A percentile compares a stretch with the other conserved stretches of the same genome.
phyloP scores from a whole-genome alignment of 2,329 filamentous ascomycete species.

The Hypoxylon sp. region DNA sequence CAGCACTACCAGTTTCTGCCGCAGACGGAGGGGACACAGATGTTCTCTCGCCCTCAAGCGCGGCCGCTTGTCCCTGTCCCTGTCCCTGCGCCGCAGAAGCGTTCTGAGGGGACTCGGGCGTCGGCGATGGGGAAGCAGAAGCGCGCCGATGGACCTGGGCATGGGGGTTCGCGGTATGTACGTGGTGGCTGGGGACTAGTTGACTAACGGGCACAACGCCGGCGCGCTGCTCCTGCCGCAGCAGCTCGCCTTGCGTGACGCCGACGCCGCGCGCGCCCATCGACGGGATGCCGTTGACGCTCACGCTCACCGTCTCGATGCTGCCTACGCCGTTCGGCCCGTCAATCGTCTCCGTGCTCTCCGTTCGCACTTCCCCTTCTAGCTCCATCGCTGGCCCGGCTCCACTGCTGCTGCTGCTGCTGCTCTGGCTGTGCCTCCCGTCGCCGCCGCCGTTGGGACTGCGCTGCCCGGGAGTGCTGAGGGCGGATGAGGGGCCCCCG shows the following conservation, averaged over 20 bases:
- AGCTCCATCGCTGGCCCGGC: slow-evolving; percentile 56
- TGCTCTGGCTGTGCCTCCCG: slow-evolving; percentile 50
- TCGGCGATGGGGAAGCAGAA: slow-evolving; percentile 33
- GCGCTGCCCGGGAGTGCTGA: slow-evolving; percentile 25
- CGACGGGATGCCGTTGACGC: slow-evolving; percentile 77
- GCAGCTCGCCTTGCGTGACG: slow-evolving; percentile 85
- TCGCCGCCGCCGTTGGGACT: slow-evolving; percentile 23
- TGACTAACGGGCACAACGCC: slow-evolving; percentile 81
- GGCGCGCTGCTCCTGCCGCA: slow-evolving; percentile 88
- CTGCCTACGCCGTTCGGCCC: slow-evolving; percentile 84
- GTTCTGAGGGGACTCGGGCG: slow-evolving; percentile 8
- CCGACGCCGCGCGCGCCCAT: slow-evolving; percentile 65
- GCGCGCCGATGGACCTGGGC: slow-evolving; percentile 42
- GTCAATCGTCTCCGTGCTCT: slow-evolving; percentile 84
- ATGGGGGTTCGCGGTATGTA: slow-evolving; percentile 46
- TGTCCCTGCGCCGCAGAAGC: not conserved
- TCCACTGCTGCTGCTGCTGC: slow-evolving; percentile 48
- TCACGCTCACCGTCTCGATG: slow-evolving; percentile 85
- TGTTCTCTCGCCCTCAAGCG: slow-evolving; percentile 34
- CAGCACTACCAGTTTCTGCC: slow-evolving; percentile 10
- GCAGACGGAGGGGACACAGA: slow-evolving; percentile 32
- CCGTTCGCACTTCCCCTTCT: slow-evolving; percentile 76
- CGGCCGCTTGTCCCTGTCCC: not conserved
- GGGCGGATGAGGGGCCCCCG: slow-evolving; percentile 41
- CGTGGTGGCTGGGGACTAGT: slow-evolving; percentile 61